Conservation (phyloP, 306 rosid species). For the Medicago lupulina region DNA sequence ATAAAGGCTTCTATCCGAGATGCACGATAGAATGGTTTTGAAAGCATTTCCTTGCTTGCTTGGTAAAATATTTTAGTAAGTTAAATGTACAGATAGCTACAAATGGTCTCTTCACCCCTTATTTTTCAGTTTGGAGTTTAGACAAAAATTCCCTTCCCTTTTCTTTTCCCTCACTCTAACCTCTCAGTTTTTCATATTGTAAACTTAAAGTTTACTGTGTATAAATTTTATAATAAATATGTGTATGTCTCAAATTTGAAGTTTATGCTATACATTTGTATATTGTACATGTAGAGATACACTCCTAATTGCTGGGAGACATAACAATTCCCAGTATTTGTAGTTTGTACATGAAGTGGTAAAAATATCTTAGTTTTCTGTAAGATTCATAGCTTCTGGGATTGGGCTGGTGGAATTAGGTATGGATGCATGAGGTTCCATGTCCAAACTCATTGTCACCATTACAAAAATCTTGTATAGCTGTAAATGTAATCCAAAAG, state of each 20-base stretch:
- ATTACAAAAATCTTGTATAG: neutral
- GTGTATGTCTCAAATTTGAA: neutral
- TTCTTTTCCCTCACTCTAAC: neutral
- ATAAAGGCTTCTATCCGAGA: slow-evolving; percentile 71
- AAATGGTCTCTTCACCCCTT: neutral
- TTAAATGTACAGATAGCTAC: neutral
- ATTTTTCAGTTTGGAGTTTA: neutral
- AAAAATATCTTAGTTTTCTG: neutral
- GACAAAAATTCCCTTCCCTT: neutral
- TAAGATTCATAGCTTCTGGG: neutral
- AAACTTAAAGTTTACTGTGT: neutral
- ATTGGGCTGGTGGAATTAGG: neutral
- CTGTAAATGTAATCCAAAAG: neutral
- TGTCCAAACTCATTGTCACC: neutral
- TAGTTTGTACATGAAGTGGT: neutral
- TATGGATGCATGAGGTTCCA: neutral
- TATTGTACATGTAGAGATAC: neutral
- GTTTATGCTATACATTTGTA: neutral
- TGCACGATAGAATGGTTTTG: slow-evolving; percentile 83
- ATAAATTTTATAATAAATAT: neutral
- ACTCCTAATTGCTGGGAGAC: neutral
- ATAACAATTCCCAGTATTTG: neutral
- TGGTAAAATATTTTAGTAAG: neutral
- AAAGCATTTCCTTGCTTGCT: slow-evolving; percentile 11
- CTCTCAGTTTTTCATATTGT: neutral